Evolutionary conservation across 192 early-diverging fungal genomes (phyloP).

Genomic region (Globomyces pollinis-pini): DNA sequence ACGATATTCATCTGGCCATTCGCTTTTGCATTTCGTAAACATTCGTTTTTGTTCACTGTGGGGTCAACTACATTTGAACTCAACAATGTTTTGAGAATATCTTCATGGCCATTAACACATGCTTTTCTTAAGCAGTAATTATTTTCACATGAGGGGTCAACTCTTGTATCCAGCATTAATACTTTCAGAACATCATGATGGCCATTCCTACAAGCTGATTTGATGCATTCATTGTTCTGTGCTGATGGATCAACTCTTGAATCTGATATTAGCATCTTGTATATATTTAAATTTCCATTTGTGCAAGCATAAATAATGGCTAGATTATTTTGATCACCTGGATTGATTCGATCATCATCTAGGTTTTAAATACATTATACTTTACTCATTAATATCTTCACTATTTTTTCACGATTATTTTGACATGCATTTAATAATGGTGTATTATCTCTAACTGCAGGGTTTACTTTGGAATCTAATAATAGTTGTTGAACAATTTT

Average conservation of each 20-base stretch:
- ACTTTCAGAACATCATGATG: not conserved
- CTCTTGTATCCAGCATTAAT: not conserved
- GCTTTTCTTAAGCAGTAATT: not conserved
- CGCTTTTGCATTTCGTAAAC: not conserved
- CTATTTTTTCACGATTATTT: too few relatives aligned
- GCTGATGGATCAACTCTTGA: not conserved
- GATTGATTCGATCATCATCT: not conserved
- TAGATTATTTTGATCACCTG: not conserved
- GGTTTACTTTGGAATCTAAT: not conserved
- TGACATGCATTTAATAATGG: not conserved
- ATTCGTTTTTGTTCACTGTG: not conserved
- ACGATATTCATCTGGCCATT: not conserved
- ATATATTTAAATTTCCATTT: slow-evolving; percentile 1
- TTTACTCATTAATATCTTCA: too few relatives aligned
- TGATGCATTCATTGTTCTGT: not conserved
- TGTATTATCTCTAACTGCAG: not conserved
- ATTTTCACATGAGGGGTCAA: not conserved
- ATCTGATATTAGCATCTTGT: not conserved
- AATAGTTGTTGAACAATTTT: not conserved
- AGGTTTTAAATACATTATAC: too few relatives aligned
- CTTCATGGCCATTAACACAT: not conserved
- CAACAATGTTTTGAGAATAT: not conserved
- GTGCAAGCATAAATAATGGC: not conserved
- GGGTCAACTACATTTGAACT: not conserved
- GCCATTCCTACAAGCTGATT: not conserved